Base-by-base conservation (phyloP, 805 yeast genomes). In the Saturnispora hagleri region DNA sequence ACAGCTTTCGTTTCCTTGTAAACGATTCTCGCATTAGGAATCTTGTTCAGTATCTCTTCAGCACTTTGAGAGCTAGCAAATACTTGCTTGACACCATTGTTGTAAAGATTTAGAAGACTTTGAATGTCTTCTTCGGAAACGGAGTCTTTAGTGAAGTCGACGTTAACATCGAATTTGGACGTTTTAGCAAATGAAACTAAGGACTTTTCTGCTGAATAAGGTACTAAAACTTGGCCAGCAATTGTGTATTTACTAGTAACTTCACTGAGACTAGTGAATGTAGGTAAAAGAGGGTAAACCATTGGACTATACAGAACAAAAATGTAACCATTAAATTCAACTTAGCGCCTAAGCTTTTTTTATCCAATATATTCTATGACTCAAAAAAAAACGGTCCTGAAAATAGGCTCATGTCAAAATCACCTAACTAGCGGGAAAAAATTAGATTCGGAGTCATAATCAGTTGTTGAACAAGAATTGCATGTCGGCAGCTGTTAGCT, bases 401-500 rank as follows among this genome's bases (percentile, higher is more conserved):
- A 52, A 27, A 41, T 18, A 31, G 34, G 42, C 40, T 12, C 20
- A 33, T 31, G 24, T 22, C 18, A 44, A 34, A 40, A 33, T 28
- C 15, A 7, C 15, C 17, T 33, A 28, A 24, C 44, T 15, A 10
- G 18, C 42, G 22, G 22, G 3, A 38, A 18, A 10, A 18, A 18
- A 20, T 9, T 8, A 38, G 10, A 38, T 7, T 26, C 6, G 13
- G 15, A 38, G 22, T 20, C 13, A 10, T 1, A 8, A 22, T 57
- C 70, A 91, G 61, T 88, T 89, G 74, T 81, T 86, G 69, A 93
- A 93, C 71, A 93, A 76, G 68, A 93, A 93, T 68, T 93, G 97
- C 71, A 93, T 76, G 66, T 93, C 99, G 38, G 88, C 95, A 0
- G 97, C 95, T 0, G 97, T 89, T 56, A 93, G 73, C 55, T 90